phyloP scores from a whole-genome alignment of 2,329 filamentous ascomycete species.

The Colletotrichum truncatum region DNA sequence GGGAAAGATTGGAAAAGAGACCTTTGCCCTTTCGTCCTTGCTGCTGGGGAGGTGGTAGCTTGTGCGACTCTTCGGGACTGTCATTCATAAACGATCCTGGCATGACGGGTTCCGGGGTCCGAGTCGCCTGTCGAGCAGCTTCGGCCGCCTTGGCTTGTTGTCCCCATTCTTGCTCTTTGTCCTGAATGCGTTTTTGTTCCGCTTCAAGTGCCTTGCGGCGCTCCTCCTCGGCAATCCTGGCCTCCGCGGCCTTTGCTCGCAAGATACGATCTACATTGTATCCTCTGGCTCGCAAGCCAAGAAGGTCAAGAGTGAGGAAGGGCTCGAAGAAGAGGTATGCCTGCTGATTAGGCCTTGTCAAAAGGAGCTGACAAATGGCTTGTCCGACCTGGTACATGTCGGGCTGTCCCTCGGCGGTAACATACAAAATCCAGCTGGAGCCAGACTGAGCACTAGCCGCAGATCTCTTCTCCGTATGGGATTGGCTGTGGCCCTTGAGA shows the following conservation, averaged over 20 bases:
- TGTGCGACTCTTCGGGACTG: conserved; percentile 62
- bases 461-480: conserved; percentile 78
- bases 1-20: conserved; percentile 75
- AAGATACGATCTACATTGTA: conserved; percentile 98
- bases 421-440: conserved; percentile 74
- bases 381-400: conserved; percentile 95
- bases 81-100: conserved; percentile 77
- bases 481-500: conserved; percentile 75
- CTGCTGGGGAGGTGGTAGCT: conserved; percentile 39
- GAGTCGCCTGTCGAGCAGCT: conserved; percentile 47
- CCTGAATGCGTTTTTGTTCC: conserved; percentile 74
- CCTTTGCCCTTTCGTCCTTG: conserved; percentile 57
- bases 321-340: conserved; percentile 92
- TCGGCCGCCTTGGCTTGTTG: conserved; percentile 51
- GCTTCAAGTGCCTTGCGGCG: conserved; percentile 77
- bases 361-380: conserved; percentile 81
- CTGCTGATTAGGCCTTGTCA: conserved; percentile 86
- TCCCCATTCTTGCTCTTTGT: conserved; percentile 57
- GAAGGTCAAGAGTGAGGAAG: conserved; percentile 84
- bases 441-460: conserved; percentile 70
- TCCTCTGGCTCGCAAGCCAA: conserved; percentile 83
- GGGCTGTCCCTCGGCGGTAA: conserved; percentile 72
- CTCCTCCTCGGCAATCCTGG: conserved; percentile 85
- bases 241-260: conserved; percentile 86
- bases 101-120: conserved; percentile 64